Conservation (phyloP, 192 early-diverging fungal species). For the Diversispora epigaea region DNA sequence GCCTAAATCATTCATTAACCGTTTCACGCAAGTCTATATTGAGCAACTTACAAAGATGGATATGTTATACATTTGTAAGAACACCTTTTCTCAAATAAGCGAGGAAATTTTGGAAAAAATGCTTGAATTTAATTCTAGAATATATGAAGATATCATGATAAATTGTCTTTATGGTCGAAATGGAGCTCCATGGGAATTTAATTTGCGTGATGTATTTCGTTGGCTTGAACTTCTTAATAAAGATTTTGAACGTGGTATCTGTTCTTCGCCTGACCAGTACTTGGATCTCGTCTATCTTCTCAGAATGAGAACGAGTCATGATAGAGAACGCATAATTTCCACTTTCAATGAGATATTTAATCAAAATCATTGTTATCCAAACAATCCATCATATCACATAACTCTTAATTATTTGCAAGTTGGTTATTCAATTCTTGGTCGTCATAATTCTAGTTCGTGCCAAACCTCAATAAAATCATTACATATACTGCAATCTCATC, state of each 20-base stretch:
- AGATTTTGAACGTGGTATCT: slow-evolving; percentile 41
- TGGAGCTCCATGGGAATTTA: slow-evolving; percentile 98
- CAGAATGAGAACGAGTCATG: slow-evolving; percentile 80
- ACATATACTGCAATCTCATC: slow-evolving; percentile 64
- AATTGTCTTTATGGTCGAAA: slow-evolving; percentile 66
- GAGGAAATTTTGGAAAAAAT: slow-evolving; percentile 53
- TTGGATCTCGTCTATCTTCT: slow-evolving; percentile 86
- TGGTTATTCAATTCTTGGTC: slow-evolving; percentile 61
- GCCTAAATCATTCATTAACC: slow-evolving; percentile 94
- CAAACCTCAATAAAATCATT: slow-evolving; percentile 49
- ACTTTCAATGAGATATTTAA: slow-evolving; percentile 61
- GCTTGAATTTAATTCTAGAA: slow-evolving; percentile 80
- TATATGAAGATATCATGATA: slow-evolving; percentile 85
- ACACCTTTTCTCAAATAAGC: slow-evolving; percentile 55
- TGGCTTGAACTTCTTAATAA: slow-evolving; percentile 84
- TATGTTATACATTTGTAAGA: slow-evolving; percentile 69
- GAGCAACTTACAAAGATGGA: slow-evolving; percentile 79
- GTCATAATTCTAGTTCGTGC: slow-evolving; percentile 37
- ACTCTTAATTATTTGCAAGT: slow-evolving; percentile 55
- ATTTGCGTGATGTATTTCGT: slow-evolving; percentile 93
- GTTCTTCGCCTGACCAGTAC: slow-evolving; percentile 61
- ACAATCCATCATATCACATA: slow-evolving; percentile 51
- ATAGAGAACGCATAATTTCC: slow-evolving; percentile 60
- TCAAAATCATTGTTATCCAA: slow-evolving; percentile 38
- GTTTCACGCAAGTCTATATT: slow-evolving; percentile 95